Base-by-base conservation (phyloP, 495 filamentous ascomycete genomes). In the Talaromyces wortmannii region DNA sequence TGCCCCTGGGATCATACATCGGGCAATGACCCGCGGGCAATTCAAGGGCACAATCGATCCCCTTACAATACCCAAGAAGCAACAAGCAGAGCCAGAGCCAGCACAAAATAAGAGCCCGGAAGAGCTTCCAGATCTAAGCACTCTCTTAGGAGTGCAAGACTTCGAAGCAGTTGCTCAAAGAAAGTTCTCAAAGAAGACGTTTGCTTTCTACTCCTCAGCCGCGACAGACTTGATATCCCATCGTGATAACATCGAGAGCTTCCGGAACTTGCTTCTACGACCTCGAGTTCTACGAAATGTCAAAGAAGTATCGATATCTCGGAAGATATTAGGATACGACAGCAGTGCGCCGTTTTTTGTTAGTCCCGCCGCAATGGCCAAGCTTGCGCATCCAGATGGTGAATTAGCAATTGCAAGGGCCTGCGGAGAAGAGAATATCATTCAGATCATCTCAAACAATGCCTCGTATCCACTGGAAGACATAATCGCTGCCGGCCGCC, bases 201-300 rank as follows among this genome's bases (percentile, higher is more conserved):
- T 85, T 80, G 90, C 90, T 0, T 96, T 91, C 70, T 85, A 88
- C 61, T 87, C 86, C 33, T 88, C 85, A 32, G 89, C 88, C 10
- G 88, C 91, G 6, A 92, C 86, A 0, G 89, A 94, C 66, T 70
- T 84, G 0, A 66, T 87, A 53, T 90, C 89, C 0, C 79, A 82
- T 18, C 62, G 77, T 5, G 73, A 77, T 15, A 86, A 86, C 57
- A 77, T 74, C 45, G 64, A 65, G 0, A 72, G 72, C 52, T 91
- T 88, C 61, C 67, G 80, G 40, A 71, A 78, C 10, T 84, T 94
- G 57, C 77, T 79, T 68, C 78, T 92, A 48, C 83, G 89, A 0
- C 90, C 90, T 3, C 79, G 88, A n/a, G 79, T 92, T 13, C 68
- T 95, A 57, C 69, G 80, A 30, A 80, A 94, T 59, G 87, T 92